These are phyloP conservation scores for Macrolepiota dolichaula DNA, from an alignment of 768 basidiomycete species.

Conservation along the genomic window DNA sequence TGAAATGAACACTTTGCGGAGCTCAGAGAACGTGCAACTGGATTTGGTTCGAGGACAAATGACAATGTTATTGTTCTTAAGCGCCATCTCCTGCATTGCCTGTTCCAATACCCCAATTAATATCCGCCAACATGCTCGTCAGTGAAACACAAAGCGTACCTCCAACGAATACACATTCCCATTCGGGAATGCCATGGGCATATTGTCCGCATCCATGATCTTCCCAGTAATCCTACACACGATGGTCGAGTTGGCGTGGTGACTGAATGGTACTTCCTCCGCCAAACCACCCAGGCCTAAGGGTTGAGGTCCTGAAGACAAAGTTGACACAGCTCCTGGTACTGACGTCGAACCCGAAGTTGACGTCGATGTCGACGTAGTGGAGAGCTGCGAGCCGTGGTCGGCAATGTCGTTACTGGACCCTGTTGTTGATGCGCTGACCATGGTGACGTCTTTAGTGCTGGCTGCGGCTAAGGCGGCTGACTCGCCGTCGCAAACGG, in stretches of 20 bases:
- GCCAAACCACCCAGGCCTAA: constrained; percentile 72
- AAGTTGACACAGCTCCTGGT: not conserved
- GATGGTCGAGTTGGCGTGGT: constrained; percentile 94
- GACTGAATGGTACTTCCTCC: constrained; percentile 83
- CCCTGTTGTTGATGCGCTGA: not conserved
- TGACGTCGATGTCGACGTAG: constrained; percentile 1
- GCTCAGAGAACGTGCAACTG: constrained; percentile 56
- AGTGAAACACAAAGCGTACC: constrained; percentile 40
- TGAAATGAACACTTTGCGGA: constrained; percentile 91
- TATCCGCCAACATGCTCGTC: constrained; percentile 3
- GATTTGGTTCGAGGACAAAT: constrained; percentile 76
- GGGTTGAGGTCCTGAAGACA: constrained; percentile 22
- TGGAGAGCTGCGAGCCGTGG: not conserved
- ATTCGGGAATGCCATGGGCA: constrained; percentile 88
- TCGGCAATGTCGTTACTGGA: constrained; percentile 3
- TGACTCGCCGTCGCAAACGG: constrained; percentile 73
- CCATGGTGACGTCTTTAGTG: constrained; percentile 6
- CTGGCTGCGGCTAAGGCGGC: constrained; percentile 16
- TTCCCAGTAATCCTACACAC: constrained; percentile 89
- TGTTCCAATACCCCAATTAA: constrained; percentile 29
- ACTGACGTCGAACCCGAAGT: not conserved
- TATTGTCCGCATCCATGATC: constrained; percentile 94
- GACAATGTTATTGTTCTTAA: constrained; percentile 74
- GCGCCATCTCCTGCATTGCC: constrained; percentile 87
- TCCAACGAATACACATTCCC: constrained; percentile 93